Conservation (phyloP, 1,284 basidiomycete genomes). For the Naganishia sp. region DNA sequence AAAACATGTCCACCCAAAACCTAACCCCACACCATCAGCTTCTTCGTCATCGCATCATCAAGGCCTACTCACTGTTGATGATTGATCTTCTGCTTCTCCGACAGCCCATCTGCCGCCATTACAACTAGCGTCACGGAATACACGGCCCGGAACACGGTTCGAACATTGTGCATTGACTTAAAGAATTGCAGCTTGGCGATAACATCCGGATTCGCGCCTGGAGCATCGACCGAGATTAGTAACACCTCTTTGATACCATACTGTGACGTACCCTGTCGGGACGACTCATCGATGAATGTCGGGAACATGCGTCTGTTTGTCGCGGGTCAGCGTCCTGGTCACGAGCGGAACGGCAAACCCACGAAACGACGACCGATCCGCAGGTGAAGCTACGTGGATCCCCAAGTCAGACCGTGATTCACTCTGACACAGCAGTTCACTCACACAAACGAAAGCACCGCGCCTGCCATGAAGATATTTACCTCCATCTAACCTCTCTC, state of each 20-base stretch:
- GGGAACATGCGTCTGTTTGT: slow-evolving; percentile 31
- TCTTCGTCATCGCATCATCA: not conserved
- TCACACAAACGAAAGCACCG: slow-evolving; percentile 37
- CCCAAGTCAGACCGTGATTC: not conserved
- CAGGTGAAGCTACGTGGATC: slow-evolving; percentile 34
- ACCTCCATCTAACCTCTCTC: slow-evolving; percentile 27
- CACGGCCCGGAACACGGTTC: slow-evolving; percentile 38
- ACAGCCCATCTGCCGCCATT: slow-evolving; percentile 39
- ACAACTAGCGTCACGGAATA: slow-evolving; percentile 40
- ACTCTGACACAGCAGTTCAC: slow-evolving; percentile 13
- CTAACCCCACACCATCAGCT: not conserved
- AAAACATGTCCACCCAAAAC: slow-evolving; percentile 40
- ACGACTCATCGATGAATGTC: slow-evolving; percentile 31
- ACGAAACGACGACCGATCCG: slow-evolving; percentile 37
- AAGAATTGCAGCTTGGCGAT: slow-evolving; percentile 43
- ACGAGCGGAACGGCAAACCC: not conserved
- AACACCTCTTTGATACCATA: not conserved
- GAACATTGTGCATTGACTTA: slow-evolving; percentile 41
- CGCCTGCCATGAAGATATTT: slow-evolving; percentile 42
- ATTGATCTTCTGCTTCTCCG: slow-evolving; percentile 37
- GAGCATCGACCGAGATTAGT: slow-evolving; percentile 4
- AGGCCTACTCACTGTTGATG: slow-evolving; percentile 15
- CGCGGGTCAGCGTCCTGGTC: not conserved
- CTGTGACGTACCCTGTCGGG: slow-evolving; percentile 5
- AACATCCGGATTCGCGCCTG: slow-evolving; percentile 43